Base-by-base conservation (phyloP, 2,329 filamentous ascomycete species). In the Trichoderma hamatum region DNA sequence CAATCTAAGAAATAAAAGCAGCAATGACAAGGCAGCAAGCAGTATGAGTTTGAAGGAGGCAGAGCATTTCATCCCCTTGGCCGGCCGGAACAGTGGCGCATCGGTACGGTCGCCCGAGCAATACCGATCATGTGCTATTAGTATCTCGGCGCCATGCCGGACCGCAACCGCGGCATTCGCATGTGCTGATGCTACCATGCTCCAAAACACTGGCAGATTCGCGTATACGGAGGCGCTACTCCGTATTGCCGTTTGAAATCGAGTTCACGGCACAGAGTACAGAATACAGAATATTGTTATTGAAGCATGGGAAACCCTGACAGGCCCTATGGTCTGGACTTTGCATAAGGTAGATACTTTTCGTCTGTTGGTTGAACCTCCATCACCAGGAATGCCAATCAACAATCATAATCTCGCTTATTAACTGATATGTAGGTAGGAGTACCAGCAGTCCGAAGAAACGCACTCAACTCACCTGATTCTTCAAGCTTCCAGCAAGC, bases 151-250 rank as follows among this genome's bases (percentile, higher is more conserved):
- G 32, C 46, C 36, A 28, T 49, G 43, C 43, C 59, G 21, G n/a
- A 24, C 51, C 39, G 36, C 28, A 65, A 34, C 62, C 62, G 62
- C 62, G 62, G 62, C 51, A 43, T n/a, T 55, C 28, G 60, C 62
- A 65, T 65, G 62, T 65, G 62, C 32, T 14, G 36, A 24, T 55
- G 26, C 34, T 28, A 32, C 39, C 2, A 43, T 26, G 11, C 26
- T 30, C 11, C 49, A 30, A 39, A 55, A 19, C 19, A 39, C 4
- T 43, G 24, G 5, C 36, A 55, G 24, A 16, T 55, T 43, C 49
- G 39, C 49, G 46, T 46, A 28, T 49, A 28, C 32, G 43, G 24
- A 21, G 30, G 34, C 32, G 13, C 30, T 28, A 28, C 34, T 19
- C 39, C 19, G 39, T n/a, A 43, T n/a, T 7, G 13, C n/a, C n/a